phyloP scores from a whole-genome alignment of 2,329 filamentous ascomycete genomes.

The Hypoxylon sp. region DNA sequence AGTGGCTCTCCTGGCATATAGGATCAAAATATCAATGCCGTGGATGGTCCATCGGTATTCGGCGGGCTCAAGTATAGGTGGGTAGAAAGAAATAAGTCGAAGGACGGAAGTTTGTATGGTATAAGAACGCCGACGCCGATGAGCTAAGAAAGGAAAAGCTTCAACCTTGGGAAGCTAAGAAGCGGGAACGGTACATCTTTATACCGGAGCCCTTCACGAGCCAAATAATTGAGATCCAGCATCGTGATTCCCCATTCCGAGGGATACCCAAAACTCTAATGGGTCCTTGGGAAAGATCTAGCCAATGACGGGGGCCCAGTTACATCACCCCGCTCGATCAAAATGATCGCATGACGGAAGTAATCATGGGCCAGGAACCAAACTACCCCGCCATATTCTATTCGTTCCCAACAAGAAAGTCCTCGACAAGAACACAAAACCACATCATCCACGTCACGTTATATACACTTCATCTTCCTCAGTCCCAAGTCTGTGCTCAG shows the following conservation, averaged over 20 bases:
- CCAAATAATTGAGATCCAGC: not conserved
- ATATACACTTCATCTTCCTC: slow-evolving; percentile 2
- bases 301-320: slow-evolving; percentile 26
- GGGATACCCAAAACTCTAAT: slow-evolving; percentile 13
- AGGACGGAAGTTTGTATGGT: not conserved
- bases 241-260: slow-evolving; percentile 10
- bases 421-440: slow-evolving; percentile 15
- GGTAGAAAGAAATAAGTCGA: not conserved
- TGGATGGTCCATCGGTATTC: not conserved
- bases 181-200: slow-evolving; percentile 30
- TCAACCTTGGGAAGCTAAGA: not conserved
- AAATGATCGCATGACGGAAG: slow-evolving; percentile 33
- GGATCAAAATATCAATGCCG: not conserved
- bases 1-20: not conserved
- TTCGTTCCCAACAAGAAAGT: slow-evolving; percentile 14
- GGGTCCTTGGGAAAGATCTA: slow-evolving; percentile 23
- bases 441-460: slow-evolving; percentile 5
- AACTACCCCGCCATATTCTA: slow-evolving; percentile 39
- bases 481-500: slow-evolving; percentile 1
- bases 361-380: slow-evolving; percentile 6
- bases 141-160: not conserved
- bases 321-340: slow-evolving; percentile 35
- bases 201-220: slow-evolving; percentile 16
- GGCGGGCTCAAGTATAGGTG: not conserved
- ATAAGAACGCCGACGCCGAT: slow-evolving; percentile 4